Evolutionary conservation across 306 rosid species (phyloP).

Genomic region (Leucaena leucocephala): DNA sequence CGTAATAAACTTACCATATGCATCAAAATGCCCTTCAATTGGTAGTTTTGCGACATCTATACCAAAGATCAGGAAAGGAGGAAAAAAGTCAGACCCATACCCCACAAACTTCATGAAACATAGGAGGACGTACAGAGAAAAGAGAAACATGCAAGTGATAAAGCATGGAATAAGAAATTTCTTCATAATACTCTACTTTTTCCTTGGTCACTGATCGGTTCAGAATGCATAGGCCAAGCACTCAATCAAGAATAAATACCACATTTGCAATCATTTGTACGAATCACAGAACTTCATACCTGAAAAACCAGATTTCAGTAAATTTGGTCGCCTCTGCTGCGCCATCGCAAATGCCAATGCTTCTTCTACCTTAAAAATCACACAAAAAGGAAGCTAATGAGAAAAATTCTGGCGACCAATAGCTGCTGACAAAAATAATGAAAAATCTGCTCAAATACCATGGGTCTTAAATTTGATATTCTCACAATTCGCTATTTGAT

Average conservation of each 20-base stretch:
- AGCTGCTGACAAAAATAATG: neutral
- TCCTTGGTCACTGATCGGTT: neutral
- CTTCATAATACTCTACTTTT: neutral
- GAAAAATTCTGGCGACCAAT: conserved; percentile 6
- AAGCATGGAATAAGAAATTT: neutral
- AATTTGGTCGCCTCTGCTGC: conserved; percentile 57
- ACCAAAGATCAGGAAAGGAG: conserved; percentile 24
- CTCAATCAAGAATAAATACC: neutral
- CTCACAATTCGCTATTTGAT: neutral
- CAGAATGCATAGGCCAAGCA: neutral
- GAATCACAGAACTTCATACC: conserved; percentile 53
- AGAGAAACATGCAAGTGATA: too few relatives aligned
- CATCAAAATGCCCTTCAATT: conserved; percentile 77
- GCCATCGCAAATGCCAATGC: conserved; percentile 88
- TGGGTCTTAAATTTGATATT: neutral
- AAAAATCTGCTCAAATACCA: neutral
- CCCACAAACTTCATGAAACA: conserved; percentile 1
- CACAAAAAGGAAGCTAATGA: conserved; percentile 36
- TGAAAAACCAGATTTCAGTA: conserved; percentile 50
- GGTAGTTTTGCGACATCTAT: conserved; percentile 76
- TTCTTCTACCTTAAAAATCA: conserved; percentile 80
- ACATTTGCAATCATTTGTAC: neutral
- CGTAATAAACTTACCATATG: conserved; percentile 64
- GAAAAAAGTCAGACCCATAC: conserved; percentile 27
- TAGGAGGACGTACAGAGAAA: neutral